Evolutionary conservation across 192 early-diverging fungal species (phyloP).

Genomic region (Mortierella antarctica): DNA sequence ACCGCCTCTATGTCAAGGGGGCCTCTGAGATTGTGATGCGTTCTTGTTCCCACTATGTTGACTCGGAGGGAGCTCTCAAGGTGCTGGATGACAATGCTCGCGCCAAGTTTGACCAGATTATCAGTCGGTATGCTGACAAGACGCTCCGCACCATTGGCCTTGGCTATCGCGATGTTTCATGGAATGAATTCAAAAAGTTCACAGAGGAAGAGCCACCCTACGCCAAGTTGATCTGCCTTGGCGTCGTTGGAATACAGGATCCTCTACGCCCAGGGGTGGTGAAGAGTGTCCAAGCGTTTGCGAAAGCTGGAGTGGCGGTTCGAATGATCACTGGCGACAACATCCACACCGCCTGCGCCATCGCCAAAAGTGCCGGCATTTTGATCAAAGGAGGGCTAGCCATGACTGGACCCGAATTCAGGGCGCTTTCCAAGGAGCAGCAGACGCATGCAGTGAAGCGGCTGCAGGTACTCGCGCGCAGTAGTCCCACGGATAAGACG

Average conservation of each 20-base stretch:
- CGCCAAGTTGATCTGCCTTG: slow-evolving; percentile 68
- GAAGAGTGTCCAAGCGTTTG: slow-evolving; percentile 81
- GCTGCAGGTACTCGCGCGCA: slow-evolving; percentile 88
- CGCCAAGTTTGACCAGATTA: slow-evolving; percentile 58
- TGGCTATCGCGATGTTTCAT: slow-evolving; percentile 69
- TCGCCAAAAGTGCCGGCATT: slow-evolving; percentile 90
- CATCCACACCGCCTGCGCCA: slow-evolving; percentile 89
- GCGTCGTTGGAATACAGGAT: slow-evolving; percentile 90
- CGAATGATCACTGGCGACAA: slow-evolving; percentile 93
- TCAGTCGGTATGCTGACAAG: slow-evolving; percentile 69
- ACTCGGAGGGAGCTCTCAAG: slow-evolving; percentile 59
- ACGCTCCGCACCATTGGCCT: slow-evolving; percentile 83
- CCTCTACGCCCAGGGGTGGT: slow-evolving; percentile 84
- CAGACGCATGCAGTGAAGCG: slow-evolving; percentile 73
- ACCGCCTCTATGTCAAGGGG: slow-evolving; percentile 79
- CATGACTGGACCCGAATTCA: slow-evolving; percentile 85
- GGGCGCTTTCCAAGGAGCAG: slow-evolving; percentile 70
- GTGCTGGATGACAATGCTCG: slow-evolving; percentile 57
- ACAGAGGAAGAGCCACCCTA: slow-evolving; percentile 67
- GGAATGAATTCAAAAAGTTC: slow-evolving; percentile 57
- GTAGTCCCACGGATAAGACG: slow-evolving; percentile 91
- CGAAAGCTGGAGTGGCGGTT: slow-evolving; percentile 86
- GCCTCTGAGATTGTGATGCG: slow-evolving; percentile 84
- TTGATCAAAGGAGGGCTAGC: slow-evolving; percentile 78
- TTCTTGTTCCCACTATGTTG: slow-evolving; percentile 69